Conservation (phyloP, 768 basidiomycete species). For the Tricholoma flavovirens region DNA sequence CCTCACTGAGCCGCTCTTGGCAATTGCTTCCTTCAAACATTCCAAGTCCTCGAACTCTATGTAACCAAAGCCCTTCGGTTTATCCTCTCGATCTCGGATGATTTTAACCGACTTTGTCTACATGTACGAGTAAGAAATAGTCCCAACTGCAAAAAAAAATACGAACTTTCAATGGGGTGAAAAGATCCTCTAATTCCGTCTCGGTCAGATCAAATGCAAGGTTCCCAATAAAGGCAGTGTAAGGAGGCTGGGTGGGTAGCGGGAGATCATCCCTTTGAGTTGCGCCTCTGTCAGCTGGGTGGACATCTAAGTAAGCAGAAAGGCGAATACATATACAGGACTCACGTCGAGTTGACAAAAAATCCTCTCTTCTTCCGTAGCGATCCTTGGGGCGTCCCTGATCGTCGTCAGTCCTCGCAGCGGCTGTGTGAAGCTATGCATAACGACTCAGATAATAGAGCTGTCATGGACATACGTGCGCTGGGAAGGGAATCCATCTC, state of each 20-base stretch:
- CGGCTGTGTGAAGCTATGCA: slow-evolving; percentile 40
- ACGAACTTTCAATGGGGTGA: slow-evolving; percentile 56
- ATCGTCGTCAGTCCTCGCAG: slow-evolving; percentile 66
- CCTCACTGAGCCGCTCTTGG: slow-evolving; percentile 64
- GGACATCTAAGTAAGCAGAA: slow-evolving; percentile 8
- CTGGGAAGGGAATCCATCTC: slow-evolving; percentile 93
- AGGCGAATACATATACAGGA: slow-evolving; percentile 7
- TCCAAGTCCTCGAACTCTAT: slow-evolving; percentile 90
- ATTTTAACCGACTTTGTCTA: slow-evolving; percentile 86
- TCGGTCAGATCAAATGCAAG: slow-evolving; percentile 90
- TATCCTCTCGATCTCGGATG: slow-evolving; percentile 88
- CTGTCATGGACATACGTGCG: slow-evolving; percentile 65
- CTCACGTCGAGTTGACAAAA: slow-evolving; percentile 56
- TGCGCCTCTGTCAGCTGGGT: slow-evolving; percentile 48
- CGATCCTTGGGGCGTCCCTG: slow-evolving; percentile 47
- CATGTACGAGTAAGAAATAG: background rate
- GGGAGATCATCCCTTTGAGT: slow-evolving; percentile 85
- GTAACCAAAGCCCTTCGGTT: slow-evolving; percentile 97
- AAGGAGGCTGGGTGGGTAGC: slow-evolving; percentile 92
- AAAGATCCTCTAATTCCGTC: slow-evolving; percentile 75
- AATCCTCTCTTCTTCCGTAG: slow-evolving; percentile 59
- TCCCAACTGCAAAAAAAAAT: background rate
- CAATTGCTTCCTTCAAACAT: slow-evolving; percentile 77
- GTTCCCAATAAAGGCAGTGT: slow-evolving; percentile 96
- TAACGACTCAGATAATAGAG: slow-evolving; percentile 4